These are phyloP conservation scores for Magnaporthales sp. DNA, from an alignment of 2,329 filamentous ascomycete species.

Conservation along the genomic window DNA sequence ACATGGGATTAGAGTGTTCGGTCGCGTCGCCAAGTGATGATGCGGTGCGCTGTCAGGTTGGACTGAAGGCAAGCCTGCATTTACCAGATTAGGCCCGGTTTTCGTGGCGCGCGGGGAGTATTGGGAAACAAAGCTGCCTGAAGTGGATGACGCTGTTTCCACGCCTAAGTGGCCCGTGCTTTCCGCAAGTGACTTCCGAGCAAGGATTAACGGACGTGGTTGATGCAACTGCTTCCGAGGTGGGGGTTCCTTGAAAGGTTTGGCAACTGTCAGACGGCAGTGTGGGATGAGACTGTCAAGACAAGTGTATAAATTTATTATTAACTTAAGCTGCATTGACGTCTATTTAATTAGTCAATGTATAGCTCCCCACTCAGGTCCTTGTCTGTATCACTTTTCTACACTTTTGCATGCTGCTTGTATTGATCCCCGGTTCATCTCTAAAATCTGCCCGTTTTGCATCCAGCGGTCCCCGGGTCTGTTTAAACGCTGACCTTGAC, in stretches of 20 bases:
- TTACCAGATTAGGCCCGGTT: neutral
- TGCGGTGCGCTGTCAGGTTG: neutral
- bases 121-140: neutral
- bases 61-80: neutral
- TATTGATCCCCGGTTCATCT: neutral
- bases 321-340: too few relatives aligned
- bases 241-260: neutral
- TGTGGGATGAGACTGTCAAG: neutral
- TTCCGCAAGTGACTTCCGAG: neutral
- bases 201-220: neutral
- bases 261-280: neutral
- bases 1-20: neutral
- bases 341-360: too few relatives aligned
- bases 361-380: too few relatives aligned
- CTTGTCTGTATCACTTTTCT: neutral
- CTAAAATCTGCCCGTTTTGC: neutral
- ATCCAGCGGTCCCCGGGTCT: neutral
- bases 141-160: slow-evolving; percentile 1
- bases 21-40: neutral
- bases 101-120: neutral
- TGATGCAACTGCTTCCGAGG: neutral
- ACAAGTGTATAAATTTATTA: neutral
- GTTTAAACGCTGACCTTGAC: neutral
- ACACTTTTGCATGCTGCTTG: neutral
- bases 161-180: neutral